phyloP scores from a whole-genome alignment of 169 alveolate genomes.

The Plasmodium vivax region DNA sequence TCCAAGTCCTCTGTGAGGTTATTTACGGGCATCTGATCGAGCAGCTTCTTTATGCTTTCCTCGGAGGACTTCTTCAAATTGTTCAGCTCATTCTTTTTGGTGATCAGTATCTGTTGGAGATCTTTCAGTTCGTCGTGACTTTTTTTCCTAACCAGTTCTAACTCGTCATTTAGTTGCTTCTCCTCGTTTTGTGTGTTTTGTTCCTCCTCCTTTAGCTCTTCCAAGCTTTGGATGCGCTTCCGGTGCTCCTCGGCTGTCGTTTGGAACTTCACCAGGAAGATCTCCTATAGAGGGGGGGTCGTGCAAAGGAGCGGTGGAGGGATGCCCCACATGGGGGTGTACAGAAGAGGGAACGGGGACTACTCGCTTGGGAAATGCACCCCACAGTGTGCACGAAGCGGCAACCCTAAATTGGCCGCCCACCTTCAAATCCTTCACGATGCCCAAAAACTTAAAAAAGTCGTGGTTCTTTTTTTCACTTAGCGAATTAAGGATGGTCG shows the following conservation, averaged over 20 bases:
- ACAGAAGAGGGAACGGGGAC: neutral
- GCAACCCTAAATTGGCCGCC: neutral
- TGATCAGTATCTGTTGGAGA: conserved; percentile 2
- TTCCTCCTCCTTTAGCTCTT: conserved; percentile 61
- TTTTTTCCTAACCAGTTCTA: conserved; percentile 35
- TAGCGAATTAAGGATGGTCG: neutral
- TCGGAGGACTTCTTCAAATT: conserved; percentile 25
- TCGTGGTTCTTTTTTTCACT: conserved; percentile 57
- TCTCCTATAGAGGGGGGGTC: conserved; percentile 1
- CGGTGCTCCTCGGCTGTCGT: conserved; percentile 48
- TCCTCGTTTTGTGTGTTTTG: conserved; percentile 49
- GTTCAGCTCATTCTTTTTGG: conserved; percentile 39
- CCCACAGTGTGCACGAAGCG: neutral
- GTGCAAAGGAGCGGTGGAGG: neutral
- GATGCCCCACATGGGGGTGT: neutral
- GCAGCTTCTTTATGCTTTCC: conserved; percentile 25
- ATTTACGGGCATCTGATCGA: conserved; percentile 40
- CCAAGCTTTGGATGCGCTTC: neutral
- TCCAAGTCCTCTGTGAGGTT: conserved; percentile 32
- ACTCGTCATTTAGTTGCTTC: conserved; percentile 52
- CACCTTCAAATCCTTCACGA: conserved; percentile 49
- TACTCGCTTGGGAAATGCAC: neutral
- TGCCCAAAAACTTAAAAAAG: conserved; percentile 28
- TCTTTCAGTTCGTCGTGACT: conserved; percentile 46
- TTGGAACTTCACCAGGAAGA: conserved; percentile 41